Evolutionary conservation across 805 yeast genomes (phyloP), one percentile per base, ranked within the genome.

Genomic region (Yarrowia phangngaensis): DNA sequence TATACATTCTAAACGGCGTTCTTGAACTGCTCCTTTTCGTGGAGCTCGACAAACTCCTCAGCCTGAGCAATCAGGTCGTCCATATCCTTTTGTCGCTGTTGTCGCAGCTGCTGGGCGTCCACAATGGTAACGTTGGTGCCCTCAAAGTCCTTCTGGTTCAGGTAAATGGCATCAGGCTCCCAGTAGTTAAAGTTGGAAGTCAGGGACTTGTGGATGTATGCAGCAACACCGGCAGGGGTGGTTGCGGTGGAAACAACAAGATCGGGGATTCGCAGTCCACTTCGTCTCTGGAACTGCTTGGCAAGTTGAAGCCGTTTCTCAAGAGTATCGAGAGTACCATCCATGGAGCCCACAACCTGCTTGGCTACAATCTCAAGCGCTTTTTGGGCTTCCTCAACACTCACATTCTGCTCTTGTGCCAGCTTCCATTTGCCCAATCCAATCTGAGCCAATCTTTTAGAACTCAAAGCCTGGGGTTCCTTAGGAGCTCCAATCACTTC

Each of bases 161-260:
- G 69, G 53, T 79, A 78, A 50, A 85, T 76, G 20, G 86, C 90
- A 58, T 82, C 76, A n/a, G 92, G 88, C 58, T 79, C 76, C 60
- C 79, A 74, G 60, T 82, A 88, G 57, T 75, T 76, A 55, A 67
- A 73, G 56, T 71, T 68, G 14, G 59, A 56, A 16, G 72, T 70
- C 19, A 73, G 67, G 50, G 64, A 53, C 8, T 56, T 47, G 0
- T 55, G 24, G 38, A 77, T 64, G 47, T 70, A 71, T 0, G 56
- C 50, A 50, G 65, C 63, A 28, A 81, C 66, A 28, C 63, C 64
- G 2, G 53, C 61, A 16, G 74, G 64, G 11, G 67, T 63, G 52
- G 67, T 70, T 5, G 75, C 56, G 47, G 64, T 62, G 6, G 78
- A 58, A 20, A 80, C 60, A 26, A 67, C 62, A 36, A 66, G 64